These are phyloP conservation scores for Ustilago nuda DNA, from an alignment of 1,284 basidiomycete genomes.

Conservation along the genomic window DNA sequence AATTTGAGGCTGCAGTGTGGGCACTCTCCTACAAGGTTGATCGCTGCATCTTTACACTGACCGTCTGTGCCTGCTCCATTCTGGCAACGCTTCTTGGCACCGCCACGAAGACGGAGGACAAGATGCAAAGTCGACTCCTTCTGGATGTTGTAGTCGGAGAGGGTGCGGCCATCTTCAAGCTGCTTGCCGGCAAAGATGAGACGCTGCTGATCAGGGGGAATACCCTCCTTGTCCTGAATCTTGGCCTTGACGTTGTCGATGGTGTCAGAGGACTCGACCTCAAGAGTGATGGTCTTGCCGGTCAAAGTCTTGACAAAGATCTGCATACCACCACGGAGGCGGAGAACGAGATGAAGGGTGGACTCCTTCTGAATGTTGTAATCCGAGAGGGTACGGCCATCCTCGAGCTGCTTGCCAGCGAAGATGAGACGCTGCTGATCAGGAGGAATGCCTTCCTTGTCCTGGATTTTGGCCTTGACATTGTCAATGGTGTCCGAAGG, in stretches of 20 bases:
- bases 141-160: constrained; percentile 71
- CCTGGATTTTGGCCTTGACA: constrained; percentile 72
- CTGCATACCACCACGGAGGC: constrained; percentile 78
- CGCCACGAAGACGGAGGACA: constrained; percentile 66
- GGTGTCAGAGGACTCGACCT: constrained; percentile 90
- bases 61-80: constrained; percentile 61
- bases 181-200: constrained; percentile 72
- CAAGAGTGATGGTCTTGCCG: constrained; percentile 95
- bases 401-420: constrained; percentile 67
- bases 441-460: constrained; percentile 67
- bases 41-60: constrained; percentile 67
- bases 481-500: constrained; percentile 75
- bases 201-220: constrained; percentile 72
- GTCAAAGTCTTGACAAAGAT: constrained; percentile 78
- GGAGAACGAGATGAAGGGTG: constrained; percentile 94
- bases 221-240: constrained; percentile 69
- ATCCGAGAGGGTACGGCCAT: constrained; percentile 64
- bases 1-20: constrained; percentile 68
- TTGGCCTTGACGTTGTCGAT: constrained; percentile 81
- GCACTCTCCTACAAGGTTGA: constrained; percentile 68
- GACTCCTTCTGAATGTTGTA: constrained; percentile 98
- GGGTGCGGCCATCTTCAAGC: constrained; percentile 72
- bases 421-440: constrained; percentile 67
- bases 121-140: constrained; percentile 67
- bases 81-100: constrained; percentile 69